phyloP scores from a whole-genome alignment of 768 basidiomycete genomes.

The Porpolomopsis calyptriformis region DNA sequence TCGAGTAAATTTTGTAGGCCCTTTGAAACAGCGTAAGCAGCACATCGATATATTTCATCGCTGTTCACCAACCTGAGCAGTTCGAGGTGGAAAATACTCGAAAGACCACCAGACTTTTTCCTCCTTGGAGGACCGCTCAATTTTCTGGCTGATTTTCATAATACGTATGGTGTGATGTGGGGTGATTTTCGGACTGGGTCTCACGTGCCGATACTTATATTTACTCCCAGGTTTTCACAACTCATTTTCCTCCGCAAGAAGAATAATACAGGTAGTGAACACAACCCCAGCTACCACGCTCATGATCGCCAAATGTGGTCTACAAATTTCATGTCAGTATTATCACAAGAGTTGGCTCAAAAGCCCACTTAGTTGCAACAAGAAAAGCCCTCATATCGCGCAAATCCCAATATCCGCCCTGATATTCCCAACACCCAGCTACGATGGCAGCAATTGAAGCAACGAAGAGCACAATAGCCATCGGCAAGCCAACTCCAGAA shows the following conservation, averaged over 20 bases:
- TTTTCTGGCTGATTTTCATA: conserved; percentile 96
- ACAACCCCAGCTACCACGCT: conserved; percentile 36
- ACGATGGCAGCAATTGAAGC: conserved; percentile 44
- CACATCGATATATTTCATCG: background rate
- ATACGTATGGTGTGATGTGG: background rate
- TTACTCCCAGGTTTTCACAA: no score
- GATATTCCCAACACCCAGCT: conserved; percentile 60
- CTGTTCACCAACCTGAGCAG: conserved; percentile 61
- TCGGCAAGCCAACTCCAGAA: conserved; percentile 29
- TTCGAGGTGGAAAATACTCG: conserved; percentile 95
- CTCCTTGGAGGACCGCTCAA: conserved; percentile 74
- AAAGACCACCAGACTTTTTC: conserved; percentile 96
- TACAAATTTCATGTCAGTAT: conserved; percentile 15
- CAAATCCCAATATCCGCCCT: conserved; percentile 45
- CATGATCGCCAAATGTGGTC: conserved; percentile 45
- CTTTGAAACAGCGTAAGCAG: conserved; percentile 25
- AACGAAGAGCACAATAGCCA: conserved; percentile 42
- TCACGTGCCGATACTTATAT: no score
- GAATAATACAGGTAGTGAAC: conserved; percentile 41
- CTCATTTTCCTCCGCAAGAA: conserved; percentile 29
- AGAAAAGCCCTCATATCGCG: conserved; percentile 51
- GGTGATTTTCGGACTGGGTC: no score
- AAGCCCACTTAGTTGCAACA: conserved; percentile 38
- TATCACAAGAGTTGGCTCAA: conserved; percentile 6
- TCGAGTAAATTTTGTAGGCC: conserved; percentile 93